Evolutionary conservation across 1,284 basidiomycete species (phyloP).

Genomic region (Boletellus dicymbophilus): DNA sequence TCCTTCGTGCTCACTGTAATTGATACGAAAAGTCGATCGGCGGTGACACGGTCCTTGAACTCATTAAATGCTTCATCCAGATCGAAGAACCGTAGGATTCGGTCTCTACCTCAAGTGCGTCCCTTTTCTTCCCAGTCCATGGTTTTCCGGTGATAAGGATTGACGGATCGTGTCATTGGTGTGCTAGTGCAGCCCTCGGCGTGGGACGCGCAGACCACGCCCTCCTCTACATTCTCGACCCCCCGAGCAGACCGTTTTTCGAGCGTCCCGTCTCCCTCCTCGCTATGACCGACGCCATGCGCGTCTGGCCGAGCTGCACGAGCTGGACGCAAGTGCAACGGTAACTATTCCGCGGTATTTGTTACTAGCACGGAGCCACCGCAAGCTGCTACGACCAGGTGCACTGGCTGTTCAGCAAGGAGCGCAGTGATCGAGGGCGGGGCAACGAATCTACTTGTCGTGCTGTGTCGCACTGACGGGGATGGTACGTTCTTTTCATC

Average conservation of each 20-base stretch:
- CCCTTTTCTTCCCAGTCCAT: too few species aligned
- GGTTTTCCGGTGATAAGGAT: too few species aligned
- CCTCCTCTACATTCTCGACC: slow-evolving; percentile 69
- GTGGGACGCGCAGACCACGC: slow-evolving; percentile 71
- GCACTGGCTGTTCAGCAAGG: slow-evolving; percentile 50
- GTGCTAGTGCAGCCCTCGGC: slow-evolving; percentile 66
- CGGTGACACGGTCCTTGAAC: too few species aligned
- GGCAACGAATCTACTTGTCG: slow-evolving; percentile 69
- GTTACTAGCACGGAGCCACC: slow-evolving; percentile 63
- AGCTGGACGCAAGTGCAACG: slow-evolving; percentile 65
- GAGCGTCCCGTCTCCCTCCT: slow-evolving; percentile 70
- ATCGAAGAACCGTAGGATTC: too few species aligned
- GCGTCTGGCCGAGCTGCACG: slow-evolving; percentile 84
- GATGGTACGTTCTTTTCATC: slow-evolving; percentile 29
- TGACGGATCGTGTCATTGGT: too few species aligned
- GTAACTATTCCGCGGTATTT: slow-evolving; percentile 76
- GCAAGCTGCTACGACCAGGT: slow-evolving; percentile 73
- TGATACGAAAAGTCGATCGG: too few species aligned
- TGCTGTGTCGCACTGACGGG: slow-evolving; percentile 46
- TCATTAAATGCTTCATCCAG: too few species aligned
- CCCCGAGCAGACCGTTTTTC: slow-evolving; percentile 76
- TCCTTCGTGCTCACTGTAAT: too few species aligned
- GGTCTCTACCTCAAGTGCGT: too few species aligned
- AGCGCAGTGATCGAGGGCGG: slow-evolving; percentile 49
- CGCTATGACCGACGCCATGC: slow-evolving; percentile 67